These are phyloP conservation scores for Trichoderma sp. DNA, from an alignment of 2,329 filamentous ascomycete species.

Conservation along the genomic window DNA sequence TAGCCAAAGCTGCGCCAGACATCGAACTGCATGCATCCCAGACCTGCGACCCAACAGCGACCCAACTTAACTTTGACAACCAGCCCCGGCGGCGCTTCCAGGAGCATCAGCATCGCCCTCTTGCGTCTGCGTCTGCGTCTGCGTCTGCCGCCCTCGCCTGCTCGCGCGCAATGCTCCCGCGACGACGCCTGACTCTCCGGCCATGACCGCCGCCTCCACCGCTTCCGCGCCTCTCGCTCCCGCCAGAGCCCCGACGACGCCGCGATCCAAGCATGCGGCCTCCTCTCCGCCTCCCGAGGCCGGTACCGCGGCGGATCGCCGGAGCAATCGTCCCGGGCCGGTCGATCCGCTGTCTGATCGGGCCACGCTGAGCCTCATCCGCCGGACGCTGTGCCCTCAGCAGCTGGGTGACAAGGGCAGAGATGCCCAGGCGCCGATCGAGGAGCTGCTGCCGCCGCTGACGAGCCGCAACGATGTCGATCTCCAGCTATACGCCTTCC, in stretches of 20 bases:
- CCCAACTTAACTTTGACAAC: slow-evolving; percentile 33
- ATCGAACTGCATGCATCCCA: slow-evolving; percentile 28
- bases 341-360: slow-evolving; percentile 70
- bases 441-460: slow-evolving; percentile 83
- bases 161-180: slow-evolving; percentile 36
- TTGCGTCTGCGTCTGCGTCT: background rate
- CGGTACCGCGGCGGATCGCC: slow-evolving; percentile 37
- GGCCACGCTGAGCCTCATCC: slow-evolving; percentile 79
- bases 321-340: slow-evolving; percentile 41
- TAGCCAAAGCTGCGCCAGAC: slow-evolving; percentile 11
- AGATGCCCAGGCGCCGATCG: slow-evolving; percentile 60
- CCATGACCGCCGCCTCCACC: slow-evolving; percentile 39
- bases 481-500: slow-evolving; percentile 86
- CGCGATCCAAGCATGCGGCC: slow-evolving; percentile 29
- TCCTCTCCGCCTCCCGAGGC: slow-evolving; percentile 24
- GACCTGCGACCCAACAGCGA: slow-evolving; percentile 31
- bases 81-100: background rate
- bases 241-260: slow-evolving; percentile 25
- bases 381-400: slow-evolving; percentile 80
- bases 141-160: background rate
- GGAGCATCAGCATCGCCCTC: background rate
- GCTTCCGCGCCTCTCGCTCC: slow-evolving; percentile 27
- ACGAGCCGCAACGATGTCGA: slow-evolving; percentile 95
- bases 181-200: slow-evolving; percentile 31
- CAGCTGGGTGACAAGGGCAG: slow-evolving; percentile 62